These are phyloP conservation scores for Alisma plantagoaquatica DNA, from an alignment of 106 monocot species.

Conservation along the genomic window DNA sequence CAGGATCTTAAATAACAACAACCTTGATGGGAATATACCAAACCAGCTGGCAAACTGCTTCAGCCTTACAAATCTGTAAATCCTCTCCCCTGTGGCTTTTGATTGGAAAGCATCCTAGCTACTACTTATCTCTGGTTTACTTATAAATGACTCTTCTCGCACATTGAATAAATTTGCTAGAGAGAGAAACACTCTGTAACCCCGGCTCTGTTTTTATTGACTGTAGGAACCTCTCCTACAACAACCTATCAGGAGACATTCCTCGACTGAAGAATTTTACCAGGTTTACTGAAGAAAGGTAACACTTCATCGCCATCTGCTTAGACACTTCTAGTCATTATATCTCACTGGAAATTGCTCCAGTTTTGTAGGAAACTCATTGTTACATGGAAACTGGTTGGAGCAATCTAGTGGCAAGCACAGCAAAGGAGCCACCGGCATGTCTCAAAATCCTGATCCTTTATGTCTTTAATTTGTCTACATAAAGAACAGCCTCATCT, in stretches of 20 bases:
- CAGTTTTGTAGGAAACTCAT: conserved; percentile 78
- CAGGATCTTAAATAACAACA: conserved; percentile 88
- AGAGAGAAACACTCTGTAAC: no score
- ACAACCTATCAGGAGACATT: conserved; percentile 81
- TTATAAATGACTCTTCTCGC: no score
- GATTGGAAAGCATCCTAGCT: not conserved
- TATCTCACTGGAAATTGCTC: conserved; percentile 3
- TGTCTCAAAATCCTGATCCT: not conserved
- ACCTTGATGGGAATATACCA: conserved; percentile 72
- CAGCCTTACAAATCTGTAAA: conserved; percentile 63
- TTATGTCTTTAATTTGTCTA: not conserved
- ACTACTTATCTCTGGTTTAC: not conserved
- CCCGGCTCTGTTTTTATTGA: not conserved
- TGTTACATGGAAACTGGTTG: conserved; percentile 48
- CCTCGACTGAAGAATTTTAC: conserved; percentile 68
- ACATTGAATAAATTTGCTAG: no score
- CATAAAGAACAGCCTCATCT: no score
- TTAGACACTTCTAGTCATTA: not conserved
- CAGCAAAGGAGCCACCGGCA: conserved; percentile 44
- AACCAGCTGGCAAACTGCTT: conserved; percentile 77
- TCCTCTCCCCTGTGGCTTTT: not conserved
- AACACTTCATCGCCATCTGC: not conserved
- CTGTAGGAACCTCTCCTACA: conserved; percentile 84
- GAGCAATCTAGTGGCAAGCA: conserved; percentile 30
- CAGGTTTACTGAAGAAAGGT: conserved; percentile 72